phyloP scores from a whole-genome alignment of 202 grass and related monocot genomes.

The Hordeum pubiflorum region DNA sequence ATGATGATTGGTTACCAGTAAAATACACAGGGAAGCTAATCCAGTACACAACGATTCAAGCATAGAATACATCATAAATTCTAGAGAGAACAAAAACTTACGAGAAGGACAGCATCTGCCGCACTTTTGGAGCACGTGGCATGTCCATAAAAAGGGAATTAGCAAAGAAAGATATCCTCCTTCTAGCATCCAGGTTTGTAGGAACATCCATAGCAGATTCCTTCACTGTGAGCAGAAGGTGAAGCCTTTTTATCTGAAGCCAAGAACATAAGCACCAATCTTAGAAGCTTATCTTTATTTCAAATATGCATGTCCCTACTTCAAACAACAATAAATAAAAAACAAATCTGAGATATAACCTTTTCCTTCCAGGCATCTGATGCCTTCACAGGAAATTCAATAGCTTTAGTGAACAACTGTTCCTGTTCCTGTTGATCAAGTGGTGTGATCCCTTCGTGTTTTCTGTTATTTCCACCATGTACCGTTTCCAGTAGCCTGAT shows the following conservation, averaged over 20 bases:
- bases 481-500: slow-evolving; percentile 69
- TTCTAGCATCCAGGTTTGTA: slow-evolving; percentile 90
- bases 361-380: slow-evolving; percentile 82
- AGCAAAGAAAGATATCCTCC: slow-evolving; percentile 83
- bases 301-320: background rate
- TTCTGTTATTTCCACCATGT: slow-evolving; percentile 60
- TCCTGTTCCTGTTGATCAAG: slow-evolving; percentile 69
- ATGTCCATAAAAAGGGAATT: slow-evolving; percentile 99
- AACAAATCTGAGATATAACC: slow-evolving; percentile 29
- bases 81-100: slow-evolving; percentile 36
- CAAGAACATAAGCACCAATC: background rate
- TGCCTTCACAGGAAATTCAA: slow-evolving; percentile 74
- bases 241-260: slow-evolving; percentile 87
- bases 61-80: background rate
- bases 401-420: slow-evolving; percentile 59
- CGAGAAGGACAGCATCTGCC: slow-evolving; percentile 90
- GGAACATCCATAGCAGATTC: slow-evolving; percentile 97
- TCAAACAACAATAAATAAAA: background rate
- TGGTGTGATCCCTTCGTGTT: slow-evolving; percentile 66
- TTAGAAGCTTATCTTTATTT: slow-evolving; percentile 13
- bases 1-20: background rate
- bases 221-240: slow-evolving; percentile 78
- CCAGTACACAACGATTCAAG: background rate
- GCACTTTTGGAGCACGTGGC: slow-evolving; percentile 79
- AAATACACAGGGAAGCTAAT: background rate